A percentile compares a stretch with the other conserved stretches of the same genome.
Evolutionary conservation across 371 early-diverging fungal species (phyloP).

Genomic region (Rhizopus stolonifer): DNA sequence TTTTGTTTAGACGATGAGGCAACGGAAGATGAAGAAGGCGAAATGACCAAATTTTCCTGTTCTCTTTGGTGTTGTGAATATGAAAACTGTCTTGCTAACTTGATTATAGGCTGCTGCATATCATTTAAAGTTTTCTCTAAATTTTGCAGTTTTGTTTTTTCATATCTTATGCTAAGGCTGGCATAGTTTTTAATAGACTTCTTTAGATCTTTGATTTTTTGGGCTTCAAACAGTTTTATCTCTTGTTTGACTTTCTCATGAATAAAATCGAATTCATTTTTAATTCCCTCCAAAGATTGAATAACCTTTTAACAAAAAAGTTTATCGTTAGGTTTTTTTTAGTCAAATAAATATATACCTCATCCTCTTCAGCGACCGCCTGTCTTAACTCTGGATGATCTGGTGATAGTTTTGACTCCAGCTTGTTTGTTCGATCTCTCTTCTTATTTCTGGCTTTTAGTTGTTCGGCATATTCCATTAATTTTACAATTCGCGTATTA

Average conservation of each 20-base stretch:
- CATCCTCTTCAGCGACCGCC: constrained; percentile 49
- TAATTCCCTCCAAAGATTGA: constrained; percentile 29
- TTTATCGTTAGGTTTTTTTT: not conserved
- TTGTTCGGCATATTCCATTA: constrained; percentile 59
- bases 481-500: constrained; percentile 53
- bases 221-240: constrained; percentile 50
- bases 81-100: constrained; percentile 12
- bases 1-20: constrained; percentile 6
- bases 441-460: constrained; percentile 51
- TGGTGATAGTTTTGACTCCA: constrained; percentile 49
- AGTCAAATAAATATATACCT: constrained; percentile 29
- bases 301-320: constrained; percentile 27
- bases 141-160: constrained; percentile 46
- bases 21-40: constrained; percentile 4
- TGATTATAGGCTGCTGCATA: constrained; percentile 33
- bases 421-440: constrained; percentile 44
- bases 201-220: constrained; percentile 50
- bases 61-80: constrained; percentile 10
- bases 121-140: constrained; percentile 52
- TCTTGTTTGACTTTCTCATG: constrained; percentile 55
- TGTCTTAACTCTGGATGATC: constrained; percentile 44
- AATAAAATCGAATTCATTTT: constrained; percentile 43
- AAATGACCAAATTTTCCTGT: not conserved
- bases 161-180: constrained; percentile 44
- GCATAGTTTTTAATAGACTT: constrained; percentile 51